A percentile compares a stretch with the other conserved stretches of the same genome.
Conservation (phyloP, 1,284 basidiomycete species). For the Melampsora larici-populina region DNA sequence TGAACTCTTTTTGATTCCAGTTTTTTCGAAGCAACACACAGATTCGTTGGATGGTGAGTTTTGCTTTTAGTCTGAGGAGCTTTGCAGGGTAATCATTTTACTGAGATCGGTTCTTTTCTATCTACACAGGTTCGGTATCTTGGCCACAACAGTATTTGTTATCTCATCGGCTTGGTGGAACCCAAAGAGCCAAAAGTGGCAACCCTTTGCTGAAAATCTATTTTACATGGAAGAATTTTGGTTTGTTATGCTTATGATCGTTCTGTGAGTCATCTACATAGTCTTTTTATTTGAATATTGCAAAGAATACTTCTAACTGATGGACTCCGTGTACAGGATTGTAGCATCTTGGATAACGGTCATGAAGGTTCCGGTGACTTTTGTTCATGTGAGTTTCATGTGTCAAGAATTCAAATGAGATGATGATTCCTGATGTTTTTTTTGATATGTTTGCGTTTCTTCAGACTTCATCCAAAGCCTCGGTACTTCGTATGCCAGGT, state of each 20-base stretch:
- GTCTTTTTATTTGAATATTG: neutral
- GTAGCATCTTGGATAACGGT: neutral
- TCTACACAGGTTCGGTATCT: slow-evolving; percentile 64
- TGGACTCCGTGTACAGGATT: neutral
- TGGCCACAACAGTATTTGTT: slow-evolving; percentile 66
- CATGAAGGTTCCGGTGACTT: neutral
- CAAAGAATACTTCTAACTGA: neutral
- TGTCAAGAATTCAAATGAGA: neutral
- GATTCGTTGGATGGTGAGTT: slow-evolving; percentile 71
- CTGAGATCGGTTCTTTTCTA: neutral
- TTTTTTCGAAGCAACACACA: slow-evolving; percentile 69
- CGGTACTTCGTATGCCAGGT: slow-evolving; percentile 1
- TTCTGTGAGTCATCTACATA: slow-evolving; percentile 58
- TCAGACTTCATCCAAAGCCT: slow-evolving; percentile 5
- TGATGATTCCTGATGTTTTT: neutral
- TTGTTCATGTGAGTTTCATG: neutral
- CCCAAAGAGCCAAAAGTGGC: slow-evolving; percentile 60
- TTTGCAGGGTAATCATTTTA: neutral
- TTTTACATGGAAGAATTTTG: slow-evolving; percentile 64
- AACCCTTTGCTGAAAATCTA: slow-evolving; percentile 61
- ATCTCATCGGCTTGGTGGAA: slow-evolving; percentile 65
- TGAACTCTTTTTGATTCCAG: slow-evolving; percentile 52
- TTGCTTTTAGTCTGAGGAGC: slow-evolving; percentile 53
- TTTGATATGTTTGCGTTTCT: neutral
- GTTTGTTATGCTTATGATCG: slow-evolving; percentile 68